Evolutionary conservation across 2,329 filamentous ascomycete genomes (phyloP).

Genomic region (Aspergillus jensenii): DNA sequence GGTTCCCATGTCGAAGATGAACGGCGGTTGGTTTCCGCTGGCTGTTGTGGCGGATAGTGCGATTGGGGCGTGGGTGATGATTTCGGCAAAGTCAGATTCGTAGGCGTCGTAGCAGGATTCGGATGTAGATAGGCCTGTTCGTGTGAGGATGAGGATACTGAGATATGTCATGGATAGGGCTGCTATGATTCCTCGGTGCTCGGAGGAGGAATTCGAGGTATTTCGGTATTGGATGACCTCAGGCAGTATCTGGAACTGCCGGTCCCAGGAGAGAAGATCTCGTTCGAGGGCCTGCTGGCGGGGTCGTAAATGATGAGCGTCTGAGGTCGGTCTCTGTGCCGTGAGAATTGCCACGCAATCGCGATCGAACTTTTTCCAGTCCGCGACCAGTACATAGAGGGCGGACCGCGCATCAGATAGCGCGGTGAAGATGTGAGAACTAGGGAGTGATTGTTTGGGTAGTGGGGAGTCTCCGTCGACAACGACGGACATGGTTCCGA

Average conservation of each 20-base stretch:
- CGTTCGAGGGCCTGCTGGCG: not conserved
- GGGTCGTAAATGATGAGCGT: not conserved
- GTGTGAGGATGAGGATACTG: conserved; percentile 14
- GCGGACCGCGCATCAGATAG: not conserved
- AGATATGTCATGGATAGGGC: conserved; percentile 6
- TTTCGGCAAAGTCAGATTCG: not conserved
- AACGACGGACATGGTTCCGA: not conserved
- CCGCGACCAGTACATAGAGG: not conserved
- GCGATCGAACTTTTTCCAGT: conserved; percentile 6
- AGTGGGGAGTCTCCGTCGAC: conserved; percentile 10
- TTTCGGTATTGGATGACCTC: not conserved
- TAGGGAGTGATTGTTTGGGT: not conserved
- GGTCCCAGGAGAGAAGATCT: not conserved
- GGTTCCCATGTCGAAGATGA: conserved; percentile 25
- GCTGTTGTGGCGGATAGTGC: conserved; percentile 8
- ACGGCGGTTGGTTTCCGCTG: conserved; percentile 17
- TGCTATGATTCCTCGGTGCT: not conserved
- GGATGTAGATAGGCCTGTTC: conserved; percentile 13
- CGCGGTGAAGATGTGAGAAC: not conserved
- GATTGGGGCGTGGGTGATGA: not conserved
- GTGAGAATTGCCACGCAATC: conserved; percentile 3
- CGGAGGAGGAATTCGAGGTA: not conserved
- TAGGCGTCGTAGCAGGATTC: conserved; percentile 20
- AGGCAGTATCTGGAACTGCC: not conserved
- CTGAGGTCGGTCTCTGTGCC: not conserved